phyloP scores from a whole-genome alignment of 2,329 filamentous ascomycete species.

The Cordyceps pruinosa region DNA sequence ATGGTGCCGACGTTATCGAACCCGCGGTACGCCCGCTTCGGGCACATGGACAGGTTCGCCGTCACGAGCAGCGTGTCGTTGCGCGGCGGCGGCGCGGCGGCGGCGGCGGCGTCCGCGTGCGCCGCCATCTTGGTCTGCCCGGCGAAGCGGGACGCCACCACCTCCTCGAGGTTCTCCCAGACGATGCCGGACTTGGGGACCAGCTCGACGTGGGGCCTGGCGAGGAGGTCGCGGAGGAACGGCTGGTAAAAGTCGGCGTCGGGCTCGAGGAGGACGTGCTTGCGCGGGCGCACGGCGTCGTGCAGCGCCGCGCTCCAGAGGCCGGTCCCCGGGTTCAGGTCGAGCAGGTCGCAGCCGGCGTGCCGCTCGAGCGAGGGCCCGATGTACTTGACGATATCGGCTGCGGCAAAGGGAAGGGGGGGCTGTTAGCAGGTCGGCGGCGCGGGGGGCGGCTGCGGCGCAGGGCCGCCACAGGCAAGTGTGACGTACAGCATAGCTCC shows the following conservation, averaged over 20 bases:
- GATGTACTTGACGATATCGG: slow-evolving; percentile 65
- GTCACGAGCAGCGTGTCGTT: slow-evolving; percentile 72
- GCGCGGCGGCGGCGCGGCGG: slow-evolving; percentile 37
- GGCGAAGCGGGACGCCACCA: slow-evolving; percentile 45
- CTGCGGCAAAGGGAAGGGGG: slow-evolving; percentile 29
- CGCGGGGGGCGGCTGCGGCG: not conserved
- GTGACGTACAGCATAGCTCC: slow-evolving; percentile 39
- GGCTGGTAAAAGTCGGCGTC: slow-evolving; percentile 50
- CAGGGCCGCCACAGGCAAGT: not conserved
- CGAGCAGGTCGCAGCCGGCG: slow-evolving; percentile 75
- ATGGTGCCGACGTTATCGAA: slow-evolving; percentile 53
- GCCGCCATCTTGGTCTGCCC: slow-evolving; percentile 40
- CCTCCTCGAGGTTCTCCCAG: slow-evolving; percentile 49
- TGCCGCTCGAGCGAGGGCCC: slow-evolving; percentile 61
- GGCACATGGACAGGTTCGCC: slow-evolving; percentile 55
- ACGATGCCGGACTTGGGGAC: slow-evolving; percentile 52
- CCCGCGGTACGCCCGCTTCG: slow-evolving; percentile 40
- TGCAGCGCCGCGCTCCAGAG: slow-evolving; percentile 75
- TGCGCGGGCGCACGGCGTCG: slow-evolving; percentile 65
- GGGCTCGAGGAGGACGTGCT: slow-evolving; percentile 77
- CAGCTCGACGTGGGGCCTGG: slow-evolving; percentile 41
- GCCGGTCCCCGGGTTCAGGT: slow-evolving; percentile 75
- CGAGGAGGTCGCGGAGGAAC: slow-evolving; percentile 53
- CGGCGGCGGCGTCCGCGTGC: slow-evolving; percentile 32
- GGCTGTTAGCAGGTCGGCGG: not conserved